These are phyloP conservation scores for Boletus reticuloceps DNA, from an alignment of 768 basidiomycete species.

Conservation along the genomic window DNA sequence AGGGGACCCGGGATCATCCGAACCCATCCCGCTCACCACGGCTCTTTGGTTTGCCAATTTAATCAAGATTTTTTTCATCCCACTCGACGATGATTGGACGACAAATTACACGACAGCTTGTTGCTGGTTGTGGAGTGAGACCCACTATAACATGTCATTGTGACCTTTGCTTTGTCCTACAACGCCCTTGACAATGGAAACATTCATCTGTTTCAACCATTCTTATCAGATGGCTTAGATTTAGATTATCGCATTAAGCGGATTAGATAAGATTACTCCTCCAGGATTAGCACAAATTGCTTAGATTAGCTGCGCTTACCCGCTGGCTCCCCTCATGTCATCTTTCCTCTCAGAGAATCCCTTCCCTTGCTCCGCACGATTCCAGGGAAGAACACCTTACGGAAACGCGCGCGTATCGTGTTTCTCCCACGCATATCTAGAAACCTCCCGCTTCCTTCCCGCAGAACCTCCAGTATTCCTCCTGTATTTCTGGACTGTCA, in stretches of 20 bases:
- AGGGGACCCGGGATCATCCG: not conserved
- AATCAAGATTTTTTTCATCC: no score
- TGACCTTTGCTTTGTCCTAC: no score
- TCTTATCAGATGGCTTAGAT: not conserved
- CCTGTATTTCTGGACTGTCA: conserved; percentile 2
- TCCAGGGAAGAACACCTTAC: conserved; percentile 5
- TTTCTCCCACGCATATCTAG: not conserved
- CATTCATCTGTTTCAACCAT: not conserved
- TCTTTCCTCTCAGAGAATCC: conserved; percentile 14
- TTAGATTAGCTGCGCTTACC: conserved; percentile 11
- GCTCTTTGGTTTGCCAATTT: not conserved
- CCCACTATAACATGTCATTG: no score
- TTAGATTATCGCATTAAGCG: conserved; percentile 4
- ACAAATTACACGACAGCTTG: no score
- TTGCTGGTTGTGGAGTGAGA: no score
- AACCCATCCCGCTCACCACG: conserved; percentile 1
- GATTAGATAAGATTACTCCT: conserved; percentile 21
- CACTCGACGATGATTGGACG: no score
- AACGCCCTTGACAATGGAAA: no score
- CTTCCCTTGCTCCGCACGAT: conserved; percentile 13
- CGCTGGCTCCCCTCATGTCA: conserved; percentile 9
- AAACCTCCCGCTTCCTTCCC: not conserved
- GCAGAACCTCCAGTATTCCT: not conserved
- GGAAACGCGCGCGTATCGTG: conserved; percentile 4
- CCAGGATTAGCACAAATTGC: conserved; percentile 3